Conservation (phyloP, 179 eudicot species). For the Pouteria campechiana region DNA sequence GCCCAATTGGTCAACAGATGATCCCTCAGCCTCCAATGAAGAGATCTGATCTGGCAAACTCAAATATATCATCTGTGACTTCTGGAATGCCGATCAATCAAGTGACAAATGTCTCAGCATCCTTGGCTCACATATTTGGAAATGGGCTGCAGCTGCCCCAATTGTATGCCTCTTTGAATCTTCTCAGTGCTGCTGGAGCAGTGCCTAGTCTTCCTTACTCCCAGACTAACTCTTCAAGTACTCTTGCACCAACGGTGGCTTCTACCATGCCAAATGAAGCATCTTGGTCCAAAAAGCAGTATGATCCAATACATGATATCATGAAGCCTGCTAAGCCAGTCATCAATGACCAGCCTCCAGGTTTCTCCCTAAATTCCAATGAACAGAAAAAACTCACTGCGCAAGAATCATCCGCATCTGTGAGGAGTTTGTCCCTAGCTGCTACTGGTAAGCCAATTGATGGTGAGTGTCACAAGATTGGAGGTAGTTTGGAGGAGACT, state of each 20-base stretch:
- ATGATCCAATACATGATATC: conserved; percentile 23
- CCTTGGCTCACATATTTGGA: conserved; percentile 36
- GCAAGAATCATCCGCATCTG: background rate
- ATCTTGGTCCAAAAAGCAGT: conserved; percentile 13
- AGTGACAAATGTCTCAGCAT: conserved; percentile 22
- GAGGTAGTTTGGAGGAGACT: background rate
- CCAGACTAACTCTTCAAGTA: conserved; percentile 4
- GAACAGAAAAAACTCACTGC: conserved; percentile 10
- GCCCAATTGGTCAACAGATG: conserved; percentile 18
- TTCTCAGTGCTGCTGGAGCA: conserved; percentile 1
- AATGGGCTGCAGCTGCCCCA: conserved; percentile 41
- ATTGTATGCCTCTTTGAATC: conserved; percentile 18
- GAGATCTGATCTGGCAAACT: conserved; percentile 15
- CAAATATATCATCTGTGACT: conserved; percentile 7
- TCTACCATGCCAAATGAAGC: conserved; percentile 15
- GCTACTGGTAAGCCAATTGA: background rate
- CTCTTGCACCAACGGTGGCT: conserved; percentile 11
- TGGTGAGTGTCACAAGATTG: background rate
- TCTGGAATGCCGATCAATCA: conserved; percentile 1
- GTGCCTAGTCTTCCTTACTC: conserved; percentile 6
- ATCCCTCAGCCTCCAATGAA: conserved; percentile 13
- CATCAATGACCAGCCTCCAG: conserved; percentile 1
- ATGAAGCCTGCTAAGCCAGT: conserved; percentile 11
- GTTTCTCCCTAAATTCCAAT: background rate
- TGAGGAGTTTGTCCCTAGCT: background rate